Conservation (phyloP, 331 rosid genomes). For the Saraca asoca region DNA sequence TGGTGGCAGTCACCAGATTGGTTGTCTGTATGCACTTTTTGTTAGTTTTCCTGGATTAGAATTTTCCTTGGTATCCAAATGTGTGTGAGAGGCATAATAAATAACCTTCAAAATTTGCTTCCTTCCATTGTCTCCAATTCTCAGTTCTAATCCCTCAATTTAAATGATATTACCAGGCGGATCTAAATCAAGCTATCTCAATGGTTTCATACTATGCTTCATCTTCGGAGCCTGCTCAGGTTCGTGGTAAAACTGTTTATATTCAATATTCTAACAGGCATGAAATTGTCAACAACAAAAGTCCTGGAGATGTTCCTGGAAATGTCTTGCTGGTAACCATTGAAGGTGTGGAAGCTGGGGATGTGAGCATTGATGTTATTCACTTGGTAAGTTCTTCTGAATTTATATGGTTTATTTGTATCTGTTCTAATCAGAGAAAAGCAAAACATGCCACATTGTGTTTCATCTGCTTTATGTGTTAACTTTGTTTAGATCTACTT, state of each 20-base stretch:
- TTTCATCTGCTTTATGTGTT: neutral
- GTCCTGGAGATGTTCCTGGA: conserved; percentile 86
- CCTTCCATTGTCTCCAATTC: conserved; percentile 4
- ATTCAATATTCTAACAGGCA: conserved; percentile 87
- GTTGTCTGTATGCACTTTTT: conserved; percentile 3
- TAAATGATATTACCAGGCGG: conserved; percentile 55
- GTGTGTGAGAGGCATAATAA: neutral
- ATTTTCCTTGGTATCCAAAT: neutral
- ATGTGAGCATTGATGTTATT: conserved; percentile 87
- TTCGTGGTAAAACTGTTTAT: conserved; percentile 81
- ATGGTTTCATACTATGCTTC: conserved; percentile 92
- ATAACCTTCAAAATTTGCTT: neutral
- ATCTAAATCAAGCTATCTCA: conserved; percentile 82
- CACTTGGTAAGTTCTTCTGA: conserved; percentile 60
- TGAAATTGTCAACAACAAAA: conserved; percentile 86
- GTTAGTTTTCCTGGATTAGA: neutral
- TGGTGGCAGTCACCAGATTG: conserved; percentile 1
- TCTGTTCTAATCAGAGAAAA: conserved; percentile 21
- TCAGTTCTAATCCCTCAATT: conserved; percentile 17
- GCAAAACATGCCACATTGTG: conserved; percentile 8
- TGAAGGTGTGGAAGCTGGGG: conserved; percentile 91
- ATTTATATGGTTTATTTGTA: conserved; percentile 21
- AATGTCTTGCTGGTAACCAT: conserved; percentile 81
- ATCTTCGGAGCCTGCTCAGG: conserved; percentile 80
- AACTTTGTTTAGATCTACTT: conserved; percentile 9